These are phyloP conservation scores for Infundibulicybe gibba DNA, from an alignment of 768 basidiomycete species.

Conservation along the genomic window DNA sequence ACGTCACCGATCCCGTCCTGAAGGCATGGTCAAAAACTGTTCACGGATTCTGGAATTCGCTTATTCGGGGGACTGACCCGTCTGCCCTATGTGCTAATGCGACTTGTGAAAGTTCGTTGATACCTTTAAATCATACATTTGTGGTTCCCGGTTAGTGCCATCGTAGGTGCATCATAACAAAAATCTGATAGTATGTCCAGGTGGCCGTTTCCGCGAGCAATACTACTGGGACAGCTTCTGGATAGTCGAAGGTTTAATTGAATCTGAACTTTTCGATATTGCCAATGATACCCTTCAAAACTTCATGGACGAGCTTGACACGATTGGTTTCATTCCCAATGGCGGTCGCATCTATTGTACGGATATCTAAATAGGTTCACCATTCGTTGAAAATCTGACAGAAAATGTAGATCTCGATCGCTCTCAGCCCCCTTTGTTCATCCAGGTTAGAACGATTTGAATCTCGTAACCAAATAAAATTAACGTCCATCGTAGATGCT, in stretches of 20 bases:
- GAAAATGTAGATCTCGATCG: constrained; percentile 65
- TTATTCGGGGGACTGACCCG: constrained; percentile 73
- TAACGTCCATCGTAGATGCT: constrained; percentile 60
- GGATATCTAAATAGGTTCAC: constrained; percentile 13
- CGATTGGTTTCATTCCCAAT: constrained; percentile 90
- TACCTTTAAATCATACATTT: constrained; percentile 89
- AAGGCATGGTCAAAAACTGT: constrained; percentile 77
- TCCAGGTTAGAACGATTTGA: constrained; percentile 45
- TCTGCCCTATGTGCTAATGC: constrained; percentile 58
- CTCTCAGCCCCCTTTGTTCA: constrained; percentile 91
- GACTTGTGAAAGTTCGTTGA: constrained; percentile 77
- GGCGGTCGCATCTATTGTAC: constrained; percentile 89
- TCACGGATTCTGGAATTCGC: constrained; percentile 79
- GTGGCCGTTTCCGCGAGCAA: constrained; percentile 78
- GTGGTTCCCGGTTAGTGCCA: constrained; percentile 73
- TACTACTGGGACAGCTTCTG: constrained; percentile 78
- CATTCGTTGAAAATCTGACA: neutral
- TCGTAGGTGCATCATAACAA: neutral
- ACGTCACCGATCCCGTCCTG: constrained; percentile 66
- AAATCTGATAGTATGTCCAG: constrained; percentile 16
- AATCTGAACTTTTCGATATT: constrained; percentile 70
- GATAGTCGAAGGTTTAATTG: constrained; percentile 84
- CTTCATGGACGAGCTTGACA: constrained; percentile 91
- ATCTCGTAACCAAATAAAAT: neutral
- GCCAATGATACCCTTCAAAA: constrained; percentile 81